Evolutionary conservation across 345 rosid genomes (phyloP).

Genomic region (Boechera divaricarpa): DNA sequence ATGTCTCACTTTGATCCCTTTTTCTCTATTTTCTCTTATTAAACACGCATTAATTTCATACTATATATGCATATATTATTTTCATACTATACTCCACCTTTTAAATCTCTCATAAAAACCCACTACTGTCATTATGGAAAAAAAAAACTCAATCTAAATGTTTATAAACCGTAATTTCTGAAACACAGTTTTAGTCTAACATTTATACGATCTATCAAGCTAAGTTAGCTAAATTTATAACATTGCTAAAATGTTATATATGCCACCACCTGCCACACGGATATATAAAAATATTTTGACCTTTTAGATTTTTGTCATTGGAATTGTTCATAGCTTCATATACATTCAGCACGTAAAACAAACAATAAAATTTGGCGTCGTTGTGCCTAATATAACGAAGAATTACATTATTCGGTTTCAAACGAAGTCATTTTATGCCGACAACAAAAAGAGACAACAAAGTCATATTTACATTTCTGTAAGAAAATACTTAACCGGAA

Average conservation of each 20-base stretch:
- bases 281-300: background rate
- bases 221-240: background rate
- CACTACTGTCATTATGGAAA: no score
- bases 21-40: background rate
- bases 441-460: slow-evolving; percentile 27
- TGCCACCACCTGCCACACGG: background rate
- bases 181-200: no score
- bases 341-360: background rate
- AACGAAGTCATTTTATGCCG: slow-evolving; percentile 29
- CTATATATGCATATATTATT: background rate
- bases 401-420: slow-evolving; percentile 17
- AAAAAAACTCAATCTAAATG: no score
- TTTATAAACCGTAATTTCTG: no score
- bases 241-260: background rate
- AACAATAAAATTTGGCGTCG: background rate
- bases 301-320: slow-evolving; percentile 13
- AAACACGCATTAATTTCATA: background rate
- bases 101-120: no score
- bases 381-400: background rate
- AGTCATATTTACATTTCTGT: background rate
- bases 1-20: slow-evolving; percentile 3
- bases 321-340: background rate
- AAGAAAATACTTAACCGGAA: background rate
- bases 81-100: no score
- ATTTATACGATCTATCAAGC: background rate